These are phyloP conservation scores for Russula sp. DNA, from an alignment of 768 basidiomycete species.

Conservation along the genomic window DNA sequence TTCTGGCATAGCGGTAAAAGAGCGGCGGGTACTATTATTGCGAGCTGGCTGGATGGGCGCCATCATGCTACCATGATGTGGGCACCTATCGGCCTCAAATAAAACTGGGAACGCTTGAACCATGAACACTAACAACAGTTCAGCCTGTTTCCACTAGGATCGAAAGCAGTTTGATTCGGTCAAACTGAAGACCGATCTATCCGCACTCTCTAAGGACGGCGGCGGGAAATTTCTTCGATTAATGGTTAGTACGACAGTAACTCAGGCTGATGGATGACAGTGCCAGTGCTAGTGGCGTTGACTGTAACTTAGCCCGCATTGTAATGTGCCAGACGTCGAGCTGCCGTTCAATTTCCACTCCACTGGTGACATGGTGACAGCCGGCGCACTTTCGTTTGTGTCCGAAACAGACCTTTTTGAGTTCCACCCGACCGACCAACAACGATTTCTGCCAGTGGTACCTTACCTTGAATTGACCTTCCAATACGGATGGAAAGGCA, in stretches of 20 bases:
- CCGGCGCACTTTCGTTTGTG: not conserved
- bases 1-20: not conserved
- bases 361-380: not conserved
- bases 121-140: not conserved
- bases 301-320: not conserved
- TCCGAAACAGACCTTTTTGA: not conserved
- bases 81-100: not conserved
- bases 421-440: not conserved
- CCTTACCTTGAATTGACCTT: not conserved
- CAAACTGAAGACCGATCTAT: not conserved
- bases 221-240: not conserved
- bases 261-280: not conserved
- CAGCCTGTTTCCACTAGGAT: not conserved
- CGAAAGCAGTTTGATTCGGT: not conserved
- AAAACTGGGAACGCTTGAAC: too few relatives aligned
- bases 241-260: not conserved
- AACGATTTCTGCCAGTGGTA: not conserved
- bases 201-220: not conserved
- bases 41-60: not conserved
- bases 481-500: not conserved
- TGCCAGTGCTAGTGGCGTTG: not conserved
- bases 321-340: not conserved
- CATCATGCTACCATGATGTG: not conserved
- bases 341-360: not conserved
- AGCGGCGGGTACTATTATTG: not conserved